Base-by-base conservation (phyloP, 2,329 filamentous ascomycete species). In the Penicillium italicum region DNA sequence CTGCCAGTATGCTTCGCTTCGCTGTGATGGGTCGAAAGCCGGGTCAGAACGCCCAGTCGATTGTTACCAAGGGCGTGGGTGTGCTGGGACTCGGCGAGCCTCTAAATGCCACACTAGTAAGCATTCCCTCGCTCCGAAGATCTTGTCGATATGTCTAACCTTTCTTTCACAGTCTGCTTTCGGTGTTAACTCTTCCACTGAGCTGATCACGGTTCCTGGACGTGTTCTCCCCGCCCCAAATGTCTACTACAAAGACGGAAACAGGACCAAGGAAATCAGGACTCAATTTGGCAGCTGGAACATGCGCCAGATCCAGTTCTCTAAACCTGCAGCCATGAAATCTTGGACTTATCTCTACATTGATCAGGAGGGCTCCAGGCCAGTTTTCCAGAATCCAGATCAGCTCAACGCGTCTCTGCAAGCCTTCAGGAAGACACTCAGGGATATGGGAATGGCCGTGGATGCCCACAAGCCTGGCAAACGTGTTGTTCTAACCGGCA, bases 171-270 rank as follows among this genome's bases (percentile, higher is more conserved):
- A 65, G 78, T 59, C 59, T 5, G 67, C 77, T 2, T 94, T 91
- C 58, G 86, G 86, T 5, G 77, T 95, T n/a, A 58, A 64, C 16
- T 44, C 66, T 2, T 59, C 59, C 26, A 54, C 60, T 2, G 57
- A 73, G 74, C 79, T 96, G 33, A 77, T 96, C 33, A 88, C 88
- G 0, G 88, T 96, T 0, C 78, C 79, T 0, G 92, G 84, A 1
- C 85, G 91, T 6, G 81, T 93, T 38, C 79, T 96, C 0, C 40
- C 65, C 0, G 66, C 83, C 0, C 91, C 91, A 0, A 65, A 61
- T 0, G 74, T 96, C 28, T 69, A 74, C 2, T 96, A 96, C 66
- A 64, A 56, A 26, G 65, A 65, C 18, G 52, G 47, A 4, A 63
- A 64, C 14, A 44, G 36, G n/a, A 50, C 51, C 3, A 61, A 65